Percentiles rank a stretch among this genome's conserved stretches.
Conservation (phyloP, 768 basidiomycete species). For the Boletus speciosus region DNA sequence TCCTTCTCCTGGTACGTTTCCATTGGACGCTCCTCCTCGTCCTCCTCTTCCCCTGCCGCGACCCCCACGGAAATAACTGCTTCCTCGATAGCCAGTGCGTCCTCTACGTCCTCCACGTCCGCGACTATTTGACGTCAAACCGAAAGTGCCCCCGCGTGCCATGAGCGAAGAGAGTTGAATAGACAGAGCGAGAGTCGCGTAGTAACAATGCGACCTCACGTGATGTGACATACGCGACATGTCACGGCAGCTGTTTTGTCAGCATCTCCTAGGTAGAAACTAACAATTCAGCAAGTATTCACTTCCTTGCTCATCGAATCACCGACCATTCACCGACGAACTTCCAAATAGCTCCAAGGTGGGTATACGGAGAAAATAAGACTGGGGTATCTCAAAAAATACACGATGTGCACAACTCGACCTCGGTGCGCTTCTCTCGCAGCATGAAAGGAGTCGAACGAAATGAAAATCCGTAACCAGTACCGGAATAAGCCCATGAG, state of each 20-base stretch:
- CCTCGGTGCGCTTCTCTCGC: neutral
- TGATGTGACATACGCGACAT: conserved; percentile 27
- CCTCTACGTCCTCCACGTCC: conserved; percentile 40
- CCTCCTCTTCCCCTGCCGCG: conserved; percentile 45
- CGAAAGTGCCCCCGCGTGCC: conserved; percentile 53
- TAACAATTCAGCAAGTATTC: too few relatives aligned
- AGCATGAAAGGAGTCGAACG: conserved; percentile 2
- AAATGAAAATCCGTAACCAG: conserved; percentile 22
- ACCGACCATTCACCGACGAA: neutral
- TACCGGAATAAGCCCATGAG: conserved; percentile 12
- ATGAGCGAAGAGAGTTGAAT: conserved; percentile 10
- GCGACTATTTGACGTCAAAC: conserved; percentile 47
- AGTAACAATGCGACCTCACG: conserved; percentile 9
- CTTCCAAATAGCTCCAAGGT: neutral
- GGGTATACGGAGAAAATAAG: conserved; percentile 9
- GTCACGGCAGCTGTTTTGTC: conserved; percentile 15
- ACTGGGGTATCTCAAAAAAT: conserved; percentile 27
- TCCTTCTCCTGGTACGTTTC: conserved; percentile 40
- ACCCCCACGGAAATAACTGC: conserved; percentile 43
- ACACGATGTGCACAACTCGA: conserved; percentile 10
- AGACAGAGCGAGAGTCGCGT: conserved; percentile 5
- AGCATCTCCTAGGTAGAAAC: neutral
- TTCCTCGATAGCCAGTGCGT: conserved; percentile 33
- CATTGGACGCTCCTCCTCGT: conserved; percentile 30
- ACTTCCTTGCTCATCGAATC: neutral